Evolutionary conservation across 1,284 basidiomycete species (phyloP).

Genomic region (Somion occarium): DNA sequence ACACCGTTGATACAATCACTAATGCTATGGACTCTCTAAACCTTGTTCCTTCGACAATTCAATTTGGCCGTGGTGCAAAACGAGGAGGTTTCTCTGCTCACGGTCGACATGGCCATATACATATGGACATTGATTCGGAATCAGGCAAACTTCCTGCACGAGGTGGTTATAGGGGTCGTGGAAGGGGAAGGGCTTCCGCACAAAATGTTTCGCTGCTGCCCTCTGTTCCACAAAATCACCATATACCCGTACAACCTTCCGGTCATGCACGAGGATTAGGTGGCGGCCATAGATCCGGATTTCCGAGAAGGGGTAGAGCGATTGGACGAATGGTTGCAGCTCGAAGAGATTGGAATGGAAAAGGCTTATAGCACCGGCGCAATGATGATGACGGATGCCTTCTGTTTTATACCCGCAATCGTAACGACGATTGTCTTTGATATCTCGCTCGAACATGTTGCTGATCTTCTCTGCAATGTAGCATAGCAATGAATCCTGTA

Average conservation of each 20-base stretch:
- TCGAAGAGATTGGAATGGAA: too few species aligned
- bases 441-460: too few species aligned
- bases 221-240: too few species aligned
- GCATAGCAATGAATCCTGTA: too few species aligned
- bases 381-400: too few species aligned
- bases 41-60: constrained; percentile 61
- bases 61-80: constrained; percentile 61
- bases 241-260: not conserved
- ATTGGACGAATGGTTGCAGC: not conserved
- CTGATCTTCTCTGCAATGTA: too few species aligned
- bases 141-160: not conserved
- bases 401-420: too few species aligned
- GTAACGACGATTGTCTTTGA: too few species aligned
- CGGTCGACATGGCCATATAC: not conserved
- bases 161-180: not conserved
- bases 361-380: too few species aligned
- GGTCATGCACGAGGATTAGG: not conserved
- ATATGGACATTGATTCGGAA: not conserved
- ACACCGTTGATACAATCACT: constrained; percentile 38
- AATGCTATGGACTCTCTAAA: constrained; percentile 53
- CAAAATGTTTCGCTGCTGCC: too few species aligned
- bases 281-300: not conserved
- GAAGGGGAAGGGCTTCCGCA: not conserved
- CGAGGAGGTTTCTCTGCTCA: constrained; percentile 3
- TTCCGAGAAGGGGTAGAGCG: not conserved